Base-by-base conservation (phyloP, 345 rosid genomes). In the Gossypium anomalum region DNA sequence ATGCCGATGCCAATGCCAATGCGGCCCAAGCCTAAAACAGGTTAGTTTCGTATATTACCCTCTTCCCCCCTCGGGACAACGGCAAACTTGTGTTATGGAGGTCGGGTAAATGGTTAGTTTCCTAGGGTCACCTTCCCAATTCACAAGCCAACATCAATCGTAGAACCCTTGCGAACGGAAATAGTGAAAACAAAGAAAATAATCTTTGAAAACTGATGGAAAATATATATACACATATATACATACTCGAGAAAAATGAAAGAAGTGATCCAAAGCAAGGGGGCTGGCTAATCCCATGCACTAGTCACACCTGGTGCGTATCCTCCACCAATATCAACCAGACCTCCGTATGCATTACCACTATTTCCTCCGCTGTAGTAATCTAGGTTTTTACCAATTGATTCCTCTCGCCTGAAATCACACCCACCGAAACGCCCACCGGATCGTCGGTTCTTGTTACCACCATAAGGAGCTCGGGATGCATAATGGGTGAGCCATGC, bases 341-440 rank as follows among this genome's bases (percentile, higher is more conserved):
- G 78, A 3, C 80, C 84, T 27, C 85, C 86, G 69, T 79, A 78
- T 48, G 83, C 83, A 19, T 70, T 52, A 7, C 87, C 73, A 19
- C 85, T 75, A 43, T 81, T 79, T 20, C 62, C 62, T 6, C 90
- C 93, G 68, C 92, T 78, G 48, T 92, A 89, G 82, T 84, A 84
- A 77, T 87, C 94, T 38, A 85, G 82, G 25, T 94, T 89, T 79
- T 90, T 82, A 48, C 61, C 80, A 75, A 73, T 87, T 9, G 90
- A 82, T 25, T 84, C 74, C 14, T 94, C 98, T 72, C 89, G 87
- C 56, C 98, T 82, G 76, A 87, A 90, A 84, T 94, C 98, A 69
- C 94, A 92, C 58, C 92, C 97, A 73, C 98, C 97, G 72, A 94
- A 94, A 76, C 97, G 91, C 43, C 91, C 93, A 68, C 97, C 97